A percentile compares a stretch with the other conserved stretches of the same genome.
Evolutionary conservation across 1,284 basidiomycete genomes (phyloP).

Genomic region (Agaricales sp.): DNA sequence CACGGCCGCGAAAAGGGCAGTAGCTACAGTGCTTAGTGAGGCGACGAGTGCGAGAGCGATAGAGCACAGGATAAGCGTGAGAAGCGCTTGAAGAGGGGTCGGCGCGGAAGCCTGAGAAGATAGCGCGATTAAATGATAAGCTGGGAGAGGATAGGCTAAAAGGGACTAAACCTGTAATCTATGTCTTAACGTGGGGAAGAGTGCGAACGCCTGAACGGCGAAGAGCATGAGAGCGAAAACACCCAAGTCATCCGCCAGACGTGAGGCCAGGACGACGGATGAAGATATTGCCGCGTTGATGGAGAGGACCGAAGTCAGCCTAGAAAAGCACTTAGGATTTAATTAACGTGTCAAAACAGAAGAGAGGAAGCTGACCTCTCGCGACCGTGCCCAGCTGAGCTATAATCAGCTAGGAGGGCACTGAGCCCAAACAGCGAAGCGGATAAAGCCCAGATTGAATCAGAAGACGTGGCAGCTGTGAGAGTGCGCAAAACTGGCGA

Average conservation of each 20-base stretch:
- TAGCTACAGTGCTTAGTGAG: constrained; percentile 41
- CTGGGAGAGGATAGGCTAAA: constrained; percentile 10
- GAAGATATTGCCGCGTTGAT: constrained; percentile 94
- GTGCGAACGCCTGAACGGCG: constrained; percentile 76
- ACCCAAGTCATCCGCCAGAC: constrained; percentile 72
- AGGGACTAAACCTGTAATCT: constrained; percentile 57
- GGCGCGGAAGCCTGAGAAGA: constrained; percentile 31
- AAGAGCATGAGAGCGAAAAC: constrained; percentile 90
- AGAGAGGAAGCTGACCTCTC: constrained; percentile 25
- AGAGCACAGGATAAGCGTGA: constrained; percentile 39
- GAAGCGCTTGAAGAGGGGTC: constrained; percentile 28
- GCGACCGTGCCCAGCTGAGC: constrained; percentile 23
- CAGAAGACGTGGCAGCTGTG: constrained; percentile 90
- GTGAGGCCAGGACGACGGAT: constrained; percentile 89
- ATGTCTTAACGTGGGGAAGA: constrained; percentile 77
- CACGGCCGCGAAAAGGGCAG: constrained; percentile 36
- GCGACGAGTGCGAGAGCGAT: constrained; percentile 41
- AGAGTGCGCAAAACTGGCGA: constrained; percentile 88
- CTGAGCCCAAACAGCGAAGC: constrained; percentile 35
- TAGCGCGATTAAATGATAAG: constrained; percentile 6
- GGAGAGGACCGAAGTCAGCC: constrained; percentile 82
- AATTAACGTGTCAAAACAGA: constrained; percentile 6
- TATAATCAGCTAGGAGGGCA: constrained; percentile 43
- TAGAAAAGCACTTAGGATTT: constrained; percentile 22
- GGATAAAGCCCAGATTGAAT: constrained; percentile 92